Conservation (phyloP, 306 rosid species). For the Chamaecrista fasciculata region DNA sequence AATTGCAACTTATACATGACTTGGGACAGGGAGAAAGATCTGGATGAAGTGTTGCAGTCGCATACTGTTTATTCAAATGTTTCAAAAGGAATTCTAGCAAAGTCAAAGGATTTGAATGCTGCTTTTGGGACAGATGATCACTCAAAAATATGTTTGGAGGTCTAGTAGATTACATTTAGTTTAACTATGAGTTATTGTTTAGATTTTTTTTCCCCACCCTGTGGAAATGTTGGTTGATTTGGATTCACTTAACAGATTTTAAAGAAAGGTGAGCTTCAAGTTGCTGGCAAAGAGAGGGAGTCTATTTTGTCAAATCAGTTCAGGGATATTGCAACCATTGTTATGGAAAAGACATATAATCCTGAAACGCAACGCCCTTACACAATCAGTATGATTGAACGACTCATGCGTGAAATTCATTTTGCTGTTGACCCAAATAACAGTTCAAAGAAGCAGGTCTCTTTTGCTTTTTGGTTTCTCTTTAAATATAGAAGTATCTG, state of each 20-base stretch:
- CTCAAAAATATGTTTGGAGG: slow-evolving; percentile 75
- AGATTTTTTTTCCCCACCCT: background rate
- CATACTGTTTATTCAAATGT: slow-evolving; percentile 83
- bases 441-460: slow-evolving; percentile 88
- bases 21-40: slow-evolving; percentile 72
- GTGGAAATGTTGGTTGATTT: background rate
- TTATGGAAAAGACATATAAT: slow-evolving; percentile 93
- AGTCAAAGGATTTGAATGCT: slow-evolving; percentile 68
- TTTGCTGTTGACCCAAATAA: slow-evolving; percentile 82
- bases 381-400: slow-evolving; percentile 93
- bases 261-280: slow-evolving; percentile 93
- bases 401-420: slow-evolving; percentile 84
- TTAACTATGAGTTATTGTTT: too few relatives aligned
- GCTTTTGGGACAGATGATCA: slow-evolving; percentile 92
- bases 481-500: background rate
- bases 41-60: slow-evolving; percentile 93
- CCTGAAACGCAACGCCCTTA: slow-evolving; percentile 94
- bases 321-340: slow-evolving; percentile 91
- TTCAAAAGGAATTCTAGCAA: slow-evolving; percentile 93
- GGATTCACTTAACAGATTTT: slow-evolving; percentile 47
- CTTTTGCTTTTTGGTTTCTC: background rate
- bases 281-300: slow-evolving; percentile 96
- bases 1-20: background rate
- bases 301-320: slow-evolving; percentile 83
- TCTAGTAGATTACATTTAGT: slow-evolving; percentile 2